Percentiles rank a stretch among this genome's conserved stretches.
Conservation (phyloP, 2,329 filamentous ascomycete genomes). For the Verticillium tricorpus region DNA sequence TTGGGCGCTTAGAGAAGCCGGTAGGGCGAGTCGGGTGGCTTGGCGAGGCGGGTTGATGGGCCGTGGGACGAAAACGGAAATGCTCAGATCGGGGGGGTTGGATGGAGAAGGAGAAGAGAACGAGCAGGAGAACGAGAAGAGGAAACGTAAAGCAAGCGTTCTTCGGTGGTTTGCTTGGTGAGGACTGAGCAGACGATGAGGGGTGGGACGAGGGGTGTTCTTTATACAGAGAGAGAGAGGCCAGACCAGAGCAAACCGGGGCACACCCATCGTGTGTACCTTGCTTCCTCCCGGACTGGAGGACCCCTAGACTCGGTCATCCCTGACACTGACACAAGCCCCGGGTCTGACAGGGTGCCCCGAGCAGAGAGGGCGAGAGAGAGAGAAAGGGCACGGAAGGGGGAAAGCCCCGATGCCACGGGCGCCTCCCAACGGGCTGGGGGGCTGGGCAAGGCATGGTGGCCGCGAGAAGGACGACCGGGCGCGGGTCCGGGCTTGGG, state of each 20-base stretch:
- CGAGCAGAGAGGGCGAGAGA: neutral
- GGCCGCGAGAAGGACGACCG: neutral
- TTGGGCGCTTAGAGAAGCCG: conserved; percentile 3
- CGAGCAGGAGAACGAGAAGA: neutral
- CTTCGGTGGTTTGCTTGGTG: neutral
- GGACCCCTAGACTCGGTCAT: neutral
- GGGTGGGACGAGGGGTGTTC: neutral
- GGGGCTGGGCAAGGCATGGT: neutral
- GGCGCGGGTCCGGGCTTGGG: neutral
- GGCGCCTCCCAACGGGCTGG: neutral
- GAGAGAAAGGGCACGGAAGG: neutral
- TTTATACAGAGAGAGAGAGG: neutral
- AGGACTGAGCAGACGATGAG: neutral
- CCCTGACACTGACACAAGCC: neutral
- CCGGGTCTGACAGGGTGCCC: neutral
- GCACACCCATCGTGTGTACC: neutral
- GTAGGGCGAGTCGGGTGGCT: neutral
- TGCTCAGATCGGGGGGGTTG: neutral
- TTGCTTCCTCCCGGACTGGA: neutral
- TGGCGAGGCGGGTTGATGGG: neutral
- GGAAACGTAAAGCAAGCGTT: too few relatives aligned
- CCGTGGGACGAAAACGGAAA: neutral
- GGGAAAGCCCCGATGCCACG: neutral
- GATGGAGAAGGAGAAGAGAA: neutral
- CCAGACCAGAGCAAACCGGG: neutral